phyloP scores from a whole-genome alignment of 306 rosid species.

The Inga oerstediana region DNA sequence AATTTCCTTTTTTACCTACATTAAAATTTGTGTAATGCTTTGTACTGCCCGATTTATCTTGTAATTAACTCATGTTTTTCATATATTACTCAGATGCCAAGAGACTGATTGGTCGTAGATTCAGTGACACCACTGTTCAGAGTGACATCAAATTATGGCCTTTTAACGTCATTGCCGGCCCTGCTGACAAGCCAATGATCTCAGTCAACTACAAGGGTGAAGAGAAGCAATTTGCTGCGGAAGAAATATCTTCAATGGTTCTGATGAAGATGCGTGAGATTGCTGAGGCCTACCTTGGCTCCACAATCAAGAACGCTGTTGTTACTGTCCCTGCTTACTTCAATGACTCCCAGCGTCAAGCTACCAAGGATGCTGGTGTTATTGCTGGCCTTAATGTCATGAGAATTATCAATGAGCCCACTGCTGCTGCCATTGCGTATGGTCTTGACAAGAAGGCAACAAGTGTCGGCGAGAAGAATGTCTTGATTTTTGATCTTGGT shows the following conservation, averaged over 20 bases:
- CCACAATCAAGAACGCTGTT: constrained; percentile 60
- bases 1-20: neutral
- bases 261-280: constrained; percentile 78
- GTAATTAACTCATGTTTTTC: neutral
- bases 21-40: neutral
- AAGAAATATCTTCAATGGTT: constrained; percentile 72
- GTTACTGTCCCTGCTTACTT: constrained; percentile 77
- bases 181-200: constrained; percentile 73
- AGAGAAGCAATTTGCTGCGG: constrained; percentile 67
- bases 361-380: constrained; percentile 78
- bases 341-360: constrained; percentile 72
- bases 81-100: constrained; percentile 52
- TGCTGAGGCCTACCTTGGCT: constrained; percentile 71
- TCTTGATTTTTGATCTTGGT: constrained; percentile 68
- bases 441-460: constrained; percentile 82
- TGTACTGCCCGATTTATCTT: neutral
- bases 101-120: constrained; percentile 72
- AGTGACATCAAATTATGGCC: constrained; percentile 72
- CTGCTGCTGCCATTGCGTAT: constrained; percentile 73
- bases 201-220: constrained; percentile 65
- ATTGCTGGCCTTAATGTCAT: constrained; percentile 71
- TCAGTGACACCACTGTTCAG: constrained; percentile 59
- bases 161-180: constrained; percentile 54
- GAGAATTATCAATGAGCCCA: constrained; percentile 60
- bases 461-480: constrained; percentile 76